These are phyloP conservation scores for Sporothrix luriei DNA, from an alignment of 2,329 filamentous ascomycete species.

Conservation along the genomic window DNA sequence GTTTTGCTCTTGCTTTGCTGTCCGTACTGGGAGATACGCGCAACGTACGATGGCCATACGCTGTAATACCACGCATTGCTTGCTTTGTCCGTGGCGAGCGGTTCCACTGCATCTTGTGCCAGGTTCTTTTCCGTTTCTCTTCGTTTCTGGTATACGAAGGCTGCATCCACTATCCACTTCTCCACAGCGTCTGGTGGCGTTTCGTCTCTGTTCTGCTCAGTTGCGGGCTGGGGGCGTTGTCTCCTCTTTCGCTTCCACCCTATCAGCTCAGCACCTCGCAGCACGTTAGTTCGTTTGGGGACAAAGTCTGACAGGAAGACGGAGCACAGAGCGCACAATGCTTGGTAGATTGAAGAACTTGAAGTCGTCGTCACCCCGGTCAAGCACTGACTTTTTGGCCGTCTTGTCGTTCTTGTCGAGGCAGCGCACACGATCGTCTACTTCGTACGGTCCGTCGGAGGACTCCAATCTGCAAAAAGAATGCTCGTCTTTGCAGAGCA, in stretches of 20 bases:
- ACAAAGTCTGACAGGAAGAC: not conserved
- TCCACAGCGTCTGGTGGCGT: conserved; percentile 17
- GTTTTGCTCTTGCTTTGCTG: not conserved
- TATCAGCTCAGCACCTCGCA: conserved; percentile 24
- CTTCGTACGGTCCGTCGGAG: too few relatives aligned
- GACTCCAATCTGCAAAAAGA: too few relatives aligned
- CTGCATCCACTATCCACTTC: not conserved
- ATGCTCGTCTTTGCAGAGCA: too few relatives aligned
- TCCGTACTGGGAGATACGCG: conserved; percentile 29
- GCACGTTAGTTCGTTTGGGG: conserved; percentile 20
- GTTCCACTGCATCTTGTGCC: not conserved
- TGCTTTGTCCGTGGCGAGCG: not conserved
- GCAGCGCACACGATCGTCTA: too few relatives aligned
- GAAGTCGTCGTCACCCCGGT: too few relatives aligned
- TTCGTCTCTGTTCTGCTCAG: not conserved
- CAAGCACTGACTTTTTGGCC: too few relatives aligned
- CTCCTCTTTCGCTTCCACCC: not conserved
- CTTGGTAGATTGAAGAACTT: too few relatives aligned
- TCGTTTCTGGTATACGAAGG: conserved; percentile 4
- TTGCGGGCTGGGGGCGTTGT: not conserved
- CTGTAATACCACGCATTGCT: too few relatives aligned
- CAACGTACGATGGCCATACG: not conserved
- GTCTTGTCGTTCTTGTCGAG: too few relatives aligned
- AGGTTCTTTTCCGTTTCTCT: not conserved
- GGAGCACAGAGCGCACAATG: too few relatives aligned